These are phyloP conservation scores for Steccherinum ochraceum DNA, from an alignment of 768 basidiomycete species.

Conservation along the genomic window DNA sequence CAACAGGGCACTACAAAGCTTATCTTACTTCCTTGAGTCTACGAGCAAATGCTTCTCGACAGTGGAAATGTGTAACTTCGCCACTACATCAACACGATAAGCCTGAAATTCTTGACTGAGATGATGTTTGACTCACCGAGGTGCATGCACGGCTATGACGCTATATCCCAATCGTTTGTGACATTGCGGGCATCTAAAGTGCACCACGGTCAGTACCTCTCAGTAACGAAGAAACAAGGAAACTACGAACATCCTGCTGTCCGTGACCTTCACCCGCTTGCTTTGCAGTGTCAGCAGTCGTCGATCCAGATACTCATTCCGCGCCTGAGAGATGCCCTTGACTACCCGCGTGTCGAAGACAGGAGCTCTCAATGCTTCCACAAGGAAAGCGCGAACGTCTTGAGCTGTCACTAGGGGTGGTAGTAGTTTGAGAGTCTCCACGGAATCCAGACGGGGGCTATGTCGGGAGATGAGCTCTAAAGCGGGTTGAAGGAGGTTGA, in stretches of 20 bases:
- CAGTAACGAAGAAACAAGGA: background rate
- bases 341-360: constrained; percentile 66
- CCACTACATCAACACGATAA: constrained; percentile 45
- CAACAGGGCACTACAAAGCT: too few relatives aligned
- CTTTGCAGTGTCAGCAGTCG: constrained; percentile 71
- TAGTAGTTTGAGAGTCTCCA: constrained; percentile 77
- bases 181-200: constrained; percentile 83
- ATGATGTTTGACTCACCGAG: constrained; percentile 45
- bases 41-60: constrained; percentile 75
- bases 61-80: constrained; percentile 95
- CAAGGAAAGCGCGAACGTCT: constrained; percentile 73
- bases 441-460: constrained; percentile 72
- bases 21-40: constrained; percentile 36
- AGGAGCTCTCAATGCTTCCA: constrained; percentile 60
- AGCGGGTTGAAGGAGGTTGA: constrained; percentile 71
- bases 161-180: constrained; percentile 90
- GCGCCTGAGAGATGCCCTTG: constrained; percentile 63
- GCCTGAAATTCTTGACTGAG: background rate
- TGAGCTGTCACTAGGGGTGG: constrained; percentile 86
- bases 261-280: constrained; percentile 81
- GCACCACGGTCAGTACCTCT: constrained; percentile 1
- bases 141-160: constrained; percentile 90
- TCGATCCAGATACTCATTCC: constrained; percentile 71
- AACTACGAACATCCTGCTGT: constrained; percentile 79
- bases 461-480: constrained; percentile 85